Base-by-base conservation (phyloP, 2,329 filamentous ascomycete genomes). In the Colletotrichum sp. region DNA sequence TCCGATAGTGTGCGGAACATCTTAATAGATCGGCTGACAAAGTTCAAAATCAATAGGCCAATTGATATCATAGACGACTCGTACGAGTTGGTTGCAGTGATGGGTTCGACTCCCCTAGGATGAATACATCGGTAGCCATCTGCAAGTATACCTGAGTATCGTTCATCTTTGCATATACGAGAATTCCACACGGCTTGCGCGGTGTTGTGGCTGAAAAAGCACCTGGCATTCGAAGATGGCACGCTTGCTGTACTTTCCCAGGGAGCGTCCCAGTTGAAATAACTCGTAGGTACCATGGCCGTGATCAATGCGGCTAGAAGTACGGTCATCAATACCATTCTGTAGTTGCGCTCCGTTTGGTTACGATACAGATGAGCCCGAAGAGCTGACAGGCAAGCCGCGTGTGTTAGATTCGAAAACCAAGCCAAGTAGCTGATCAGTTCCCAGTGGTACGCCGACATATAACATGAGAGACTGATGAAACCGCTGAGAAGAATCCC, bases 391-490 rank as follows among this genome's bases (percentile, higher is more conserved):
- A 66, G 18, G 7, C 36, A 32, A 21, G 63, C 63, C 9, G 63
- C 34, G 60, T 85, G 83, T 1, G 83, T 85, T 4, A 83, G n/a
- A 7, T 79, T 79, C 4, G 82, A 81, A 55, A 84, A 81, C 83
- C 83, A 85, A 2, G 81, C 82, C 0, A 85, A 74, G 48, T 82
- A 76, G 18, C 82, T 79, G n/a, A 81, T 75, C 4, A 82, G 73
- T 39, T 82, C 74, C 82, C 81, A 84, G 59, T 85, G 79, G 64
- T 81, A 83, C 1, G 77, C 68, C 2, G 79, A 79, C 7, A 83
- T 32, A 3, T 32, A 61, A 32, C 57, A 61, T 10, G 28, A 21
- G 8, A 66, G 24, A 16, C 63, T 21, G 63, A 66, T 30, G 6
- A 28, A 48, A 9, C 79, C 79, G 57, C 80, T 79, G 21, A 82